Evolutionary conservation across 2,329 filamentous ascomycete genomes (phyloP).

Genomic region (Onygenales sp.): DNA sequence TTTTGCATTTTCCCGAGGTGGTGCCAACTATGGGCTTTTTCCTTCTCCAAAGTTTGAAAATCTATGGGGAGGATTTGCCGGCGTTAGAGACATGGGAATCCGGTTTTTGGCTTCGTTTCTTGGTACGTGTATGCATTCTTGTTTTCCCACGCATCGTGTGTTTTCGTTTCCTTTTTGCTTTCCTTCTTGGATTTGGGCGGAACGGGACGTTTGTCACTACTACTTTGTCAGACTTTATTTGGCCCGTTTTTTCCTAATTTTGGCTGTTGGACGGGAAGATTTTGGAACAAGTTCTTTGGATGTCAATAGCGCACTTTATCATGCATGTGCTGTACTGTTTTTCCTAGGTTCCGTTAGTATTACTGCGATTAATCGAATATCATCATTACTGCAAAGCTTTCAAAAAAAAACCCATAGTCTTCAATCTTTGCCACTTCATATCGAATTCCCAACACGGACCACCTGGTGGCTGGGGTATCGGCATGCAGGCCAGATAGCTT

Average conservation of each 20-base stretch:
- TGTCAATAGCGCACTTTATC: not conserved
- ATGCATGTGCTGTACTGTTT: constrained; percentile 1
- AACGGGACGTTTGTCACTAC: not conserved
- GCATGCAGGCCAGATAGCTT: too few relatives aligned
- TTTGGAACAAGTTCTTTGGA: not conserved
- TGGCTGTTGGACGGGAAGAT: not conserved
- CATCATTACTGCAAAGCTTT: not conserved
- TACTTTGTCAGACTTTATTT: not conserved
- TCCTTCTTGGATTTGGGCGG: not conserved
- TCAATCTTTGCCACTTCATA: too few relatives aligned
- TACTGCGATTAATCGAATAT: not conserved
- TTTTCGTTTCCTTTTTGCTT: not conserved
- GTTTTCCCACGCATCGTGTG: not conserved
- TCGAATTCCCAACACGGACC: too few relatives aligned
- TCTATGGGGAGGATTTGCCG: not conserved
- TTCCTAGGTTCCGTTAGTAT: not conserved
- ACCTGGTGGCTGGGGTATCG: too few relatives aligned
- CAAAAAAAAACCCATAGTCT: not conserved
- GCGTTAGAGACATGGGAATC: not conserved
- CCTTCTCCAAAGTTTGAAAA: not conserved
- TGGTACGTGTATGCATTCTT: not conserved
- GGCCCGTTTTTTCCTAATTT: not conserved
- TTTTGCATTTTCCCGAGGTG: too few relatives aligned
- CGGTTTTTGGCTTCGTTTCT: not conserved
- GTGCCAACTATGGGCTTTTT: too few relatives aligned